A percentile compares a stretch with the other conserved stretches of the same genome.
Evolutionary conservation across 1,284 basidiomycete species (phyloP).

Genomic region (Tilletia indica): DNA sequence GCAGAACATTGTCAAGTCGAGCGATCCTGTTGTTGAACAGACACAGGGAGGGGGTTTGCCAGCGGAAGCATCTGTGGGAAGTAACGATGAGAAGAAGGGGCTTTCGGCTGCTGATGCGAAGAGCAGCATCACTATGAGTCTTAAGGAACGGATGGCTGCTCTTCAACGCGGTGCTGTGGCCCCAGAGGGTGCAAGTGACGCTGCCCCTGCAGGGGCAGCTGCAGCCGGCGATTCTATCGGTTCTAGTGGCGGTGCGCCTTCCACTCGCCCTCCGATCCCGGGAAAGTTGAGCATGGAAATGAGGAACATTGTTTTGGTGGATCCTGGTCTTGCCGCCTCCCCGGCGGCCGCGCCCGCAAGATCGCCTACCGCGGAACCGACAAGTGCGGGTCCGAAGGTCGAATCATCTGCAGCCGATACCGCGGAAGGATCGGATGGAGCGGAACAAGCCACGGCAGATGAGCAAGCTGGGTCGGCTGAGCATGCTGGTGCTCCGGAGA

Average conservation of each 20-base stretch:
- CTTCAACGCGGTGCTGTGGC: slow-evolving; percentile 41
- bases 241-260: not conserved
- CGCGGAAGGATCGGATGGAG: not conserved
- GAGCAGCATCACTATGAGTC: slow-evolving; percentile 52
- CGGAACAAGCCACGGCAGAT: too few species aligned
- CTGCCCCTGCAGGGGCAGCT: not conserved
- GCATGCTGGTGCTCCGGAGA: too few species aligned
- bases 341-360: not conserved
- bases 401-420: not conserved
- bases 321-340: slow-evolving; percentile 15
- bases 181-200: not conserved
- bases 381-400: not conserved
- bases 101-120: slow-evolving; percentile 52
- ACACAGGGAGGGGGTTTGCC: too few species aligned
- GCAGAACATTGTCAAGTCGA: not conserved
- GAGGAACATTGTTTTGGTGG: slow-evolving; percentile 9
- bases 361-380: not conserved
- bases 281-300: slow-evolving; percentile 18
- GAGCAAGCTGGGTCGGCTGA: too few species aligned
- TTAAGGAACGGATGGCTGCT: slow-evolving; percentile 55
- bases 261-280: slow-evolving; percentile 15
- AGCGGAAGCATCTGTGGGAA: not conserved
- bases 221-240: not conserved
- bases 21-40: too few species aligned
- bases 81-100: slow-evolving; percentile 23